Base-by-base conservation (phyloP, 257 asterid genomes). In the Catharanthus roseus region DNA sequence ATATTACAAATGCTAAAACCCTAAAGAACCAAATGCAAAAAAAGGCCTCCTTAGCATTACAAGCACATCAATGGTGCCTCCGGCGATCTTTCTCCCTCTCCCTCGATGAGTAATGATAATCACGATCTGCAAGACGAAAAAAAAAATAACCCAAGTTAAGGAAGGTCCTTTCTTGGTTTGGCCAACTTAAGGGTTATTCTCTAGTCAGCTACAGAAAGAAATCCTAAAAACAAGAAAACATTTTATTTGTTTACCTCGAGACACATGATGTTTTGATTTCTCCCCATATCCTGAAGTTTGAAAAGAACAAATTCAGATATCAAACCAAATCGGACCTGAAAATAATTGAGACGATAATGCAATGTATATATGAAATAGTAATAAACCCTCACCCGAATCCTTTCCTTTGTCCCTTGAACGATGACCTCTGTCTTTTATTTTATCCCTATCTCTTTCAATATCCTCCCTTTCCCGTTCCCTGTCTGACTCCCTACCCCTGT, bases 1-100 rank as follows among this genome's bases (percentile, higher is more conserved):
- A 39, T 28, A 51, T 51, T 24, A 56, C 11, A 28, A 56, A 10
- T 24, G 36, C 2, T 10, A 10, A 3, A 55, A 56, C 11, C n/a
- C 64, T 57, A 57, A 57, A 28, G 64, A 29, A 13, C 65, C 12
- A 66, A 24, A 1, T 49, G 44, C 9, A 34, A 24, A 26, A 26
- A 11, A 9, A 8, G 26, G 6, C 54, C 50, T 36, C 24, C 47
- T 15, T 3, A 44, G 36, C 44, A 5, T 31, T 71, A 81, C 83
- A 84, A 70, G 85, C 82, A 65, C 77, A 81, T 12, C 83, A 88
- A 71, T 85, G 89, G 49, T 86, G 96, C 74, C 84, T 88, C 34
- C 87, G 86, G 41, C 96, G 92, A 72, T 92, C 96, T 79, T 81
- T 89, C 55, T 88, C 98, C 81, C 91, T 89, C 55, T 88, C 98